Conservation (phyloP, 768 basidiomycete genomes). For the Termitomyces sp. region DNA sequence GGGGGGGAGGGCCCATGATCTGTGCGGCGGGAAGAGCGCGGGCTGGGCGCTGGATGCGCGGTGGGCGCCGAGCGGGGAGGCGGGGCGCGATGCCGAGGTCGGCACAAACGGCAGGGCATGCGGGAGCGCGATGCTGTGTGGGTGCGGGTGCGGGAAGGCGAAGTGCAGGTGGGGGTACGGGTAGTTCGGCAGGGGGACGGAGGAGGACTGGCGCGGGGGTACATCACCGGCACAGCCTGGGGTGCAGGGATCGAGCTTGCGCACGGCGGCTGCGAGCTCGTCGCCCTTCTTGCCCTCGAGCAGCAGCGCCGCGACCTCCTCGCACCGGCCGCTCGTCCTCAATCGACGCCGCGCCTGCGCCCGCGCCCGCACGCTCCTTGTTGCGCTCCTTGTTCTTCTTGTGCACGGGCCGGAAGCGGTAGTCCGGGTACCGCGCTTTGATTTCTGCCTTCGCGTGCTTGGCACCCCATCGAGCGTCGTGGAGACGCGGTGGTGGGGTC, state of each 20-base stretch:
- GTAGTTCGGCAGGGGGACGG: constrained; percentile 56
- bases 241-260: constrained; percentile 38
- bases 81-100: too few species aligned
- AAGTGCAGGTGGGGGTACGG: constrained; percentile 20
- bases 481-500: constrained; percentile 18
- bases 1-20: constrained; percentile 30
- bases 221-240: too few species aligned
- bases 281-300: constrained; percentile 71
- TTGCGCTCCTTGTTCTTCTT: constrained; percentile 44
- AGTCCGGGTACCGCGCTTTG: constrained; percentile 65
- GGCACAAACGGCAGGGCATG: too few species aligned
- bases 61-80: constrained; percentile 43
- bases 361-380: too few species aligned
- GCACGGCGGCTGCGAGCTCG: constrained; percentile 58
- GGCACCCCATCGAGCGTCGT: constrained; percentile 55
- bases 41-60: constrained; percentile 50
- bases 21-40: constrained; percentile 24
- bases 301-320: constrained; percentile 60
- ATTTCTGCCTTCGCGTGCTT: constrained; percentile 74
- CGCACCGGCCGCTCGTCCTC: constrained; percentile 67
- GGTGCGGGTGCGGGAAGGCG: too few species aligned
- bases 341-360: too few species aligned
- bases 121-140: too few species aligned
- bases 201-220: constrained; percentile 56
- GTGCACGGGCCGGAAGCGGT: constrained; percentile 52